These are phyloP conservation scores for Saturnispora sekii DNA, from an alignment of 805 yeast genomes.

Conservation along the genomic window DNA sequence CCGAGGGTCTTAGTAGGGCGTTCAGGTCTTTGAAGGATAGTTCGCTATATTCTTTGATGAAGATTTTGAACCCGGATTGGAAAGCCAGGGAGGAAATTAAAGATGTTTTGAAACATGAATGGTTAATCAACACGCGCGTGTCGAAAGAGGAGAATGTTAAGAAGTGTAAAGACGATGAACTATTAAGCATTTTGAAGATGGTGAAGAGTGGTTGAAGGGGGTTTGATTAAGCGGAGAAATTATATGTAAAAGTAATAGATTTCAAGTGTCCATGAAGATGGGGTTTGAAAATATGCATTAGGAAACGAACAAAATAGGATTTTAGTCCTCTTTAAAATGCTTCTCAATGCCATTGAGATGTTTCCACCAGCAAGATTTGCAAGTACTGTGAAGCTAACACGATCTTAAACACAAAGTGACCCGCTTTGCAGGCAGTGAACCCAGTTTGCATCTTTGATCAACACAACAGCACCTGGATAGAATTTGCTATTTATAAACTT, in stretches of 20 bases:
- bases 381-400: too few species aligned
- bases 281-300: not conserved
- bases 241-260: not conserved
- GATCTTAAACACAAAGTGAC: too few species aligned
- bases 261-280: not conserved
- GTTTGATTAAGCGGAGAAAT: too few species aligned
- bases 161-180: constrained; percentile 19
- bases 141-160: constrained; percentile 13
- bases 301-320: too few species aligned
- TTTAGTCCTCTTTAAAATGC: too few species aligned
- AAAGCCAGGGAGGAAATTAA: constrained; percentile 15
- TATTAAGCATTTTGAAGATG: constrained; percentile 14
- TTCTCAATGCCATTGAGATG: too few species aligned
- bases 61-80: constrained; percentile 26
- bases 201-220: not conserved
- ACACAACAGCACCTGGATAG: too few species aligned
- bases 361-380: too few species aligned
- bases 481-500: too few species aligned
- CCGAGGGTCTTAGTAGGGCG: constrained; percentile 6
- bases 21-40: constrained; percentile 12
- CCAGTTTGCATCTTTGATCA: too few species aligned
- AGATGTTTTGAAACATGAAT: constrained; percentile 19
- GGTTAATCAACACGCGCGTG: constrained; percentile 25
- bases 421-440: too few species aligned
- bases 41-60: constrained; percentile 12